Conservation (phyloP, 352 stramenopile species). For the Aphanomyces cochlioides region DNA sequence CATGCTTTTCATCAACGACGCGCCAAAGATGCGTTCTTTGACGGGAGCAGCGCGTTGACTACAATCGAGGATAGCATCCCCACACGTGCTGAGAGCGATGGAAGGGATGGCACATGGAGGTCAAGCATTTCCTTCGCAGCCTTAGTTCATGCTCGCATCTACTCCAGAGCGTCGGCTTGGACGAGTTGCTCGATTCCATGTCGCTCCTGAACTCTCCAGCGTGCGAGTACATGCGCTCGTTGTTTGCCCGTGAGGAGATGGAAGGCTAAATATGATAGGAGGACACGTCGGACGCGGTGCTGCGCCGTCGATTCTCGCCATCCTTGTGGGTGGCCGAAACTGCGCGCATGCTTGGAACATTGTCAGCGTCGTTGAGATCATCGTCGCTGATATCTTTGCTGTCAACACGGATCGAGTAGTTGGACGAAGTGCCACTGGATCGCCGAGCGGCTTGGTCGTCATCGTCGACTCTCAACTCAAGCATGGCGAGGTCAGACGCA, state of each 20-base stretch:
- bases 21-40: too few relatives aligned
- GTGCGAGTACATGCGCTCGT: not conserved
- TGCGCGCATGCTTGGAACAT: not conserved
- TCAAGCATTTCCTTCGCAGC: too few relatives aligned
- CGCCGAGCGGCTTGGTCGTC: slow-evolving; percentile 1
- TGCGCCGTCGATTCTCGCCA: not conserved
- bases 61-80: too few relatives aligned
- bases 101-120: too few relatives aligned
- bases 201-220: not conserved
- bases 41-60: too few relatives aligned
- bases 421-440: slow-evolving; percentile 10
- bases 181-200: not conserved
- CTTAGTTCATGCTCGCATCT: too few relatives aligned
- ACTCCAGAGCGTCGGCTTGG: not conserved
- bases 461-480: not conserved
- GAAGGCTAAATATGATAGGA: slow-evolving; percentile 15
- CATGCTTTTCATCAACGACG: too few relatives aligned
- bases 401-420: slow-evolving; percentile 7
- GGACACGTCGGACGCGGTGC: not conserved
- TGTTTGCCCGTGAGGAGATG: too few relatives aligned
- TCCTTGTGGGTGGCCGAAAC: not conserved
- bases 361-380: not conserved
- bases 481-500: slow-evolving; percentile 6
- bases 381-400: not conserved
- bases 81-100: too few relatives aligned